Base-by-base conservation (phyloP, 2,329 filamentous ascomycete genomes). In the Arthrinium puccinioides region DNA sequence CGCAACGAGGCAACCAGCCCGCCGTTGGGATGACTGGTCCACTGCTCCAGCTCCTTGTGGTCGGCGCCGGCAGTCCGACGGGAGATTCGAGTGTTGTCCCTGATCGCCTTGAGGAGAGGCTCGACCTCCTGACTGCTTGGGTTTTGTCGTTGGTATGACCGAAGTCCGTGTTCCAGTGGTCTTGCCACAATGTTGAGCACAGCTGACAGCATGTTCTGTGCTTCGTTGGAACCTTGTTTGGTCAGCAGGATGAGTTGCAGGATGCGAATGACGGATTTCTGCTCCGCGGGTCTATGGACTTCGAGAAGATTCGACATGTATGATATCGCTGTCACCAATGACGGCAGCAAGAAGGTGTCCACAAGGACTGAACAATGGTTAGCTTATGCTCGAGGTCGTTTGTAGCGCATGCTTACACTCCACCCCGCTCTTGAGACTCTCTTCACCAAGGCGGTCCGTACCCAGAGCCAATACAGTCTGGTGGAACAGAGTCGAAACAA, bases 281-380 rank as follows among this genome's bases (percentile, higher is more conserved):
- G 74, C 48, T 86, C 79, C 13, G 72, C 69, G 4, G 66, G 63
- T 11, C 76, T 73, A 41, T 81, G 74, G 36, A 79, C 70, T 69
- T 81, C 82, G 4, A 87, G 74, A 47, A 84, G 78, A 38, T 79
- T 75, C 1, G 79, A 72, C 42, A 92, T 70, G 66, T 84, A 90
- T 3, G 72, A 70, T 11, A 90, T 72, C 0, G 82, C 84, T 5
- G 82, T 78, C 2, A 90, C 76, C 1, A 92, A 68, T 0, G 84
- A 84, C 0, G 87, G 86, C n/a, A 90, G 63, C 2, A 92, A 62
- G 45, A 89, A 89, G 0, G 85, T 84, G 46, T 89, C 84, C 4
- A 88, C 78, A 9, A 92, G 68, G 51, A 88, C 79, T 83, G 42
- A 3, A 4, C 5, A 27, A 3, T n/a, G n/a, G 15, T 45, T 36